Evolutionary conservation across 495 filamentous ascomycete species (phyloP).

Genomic region (Astrocystis sublimbata): DNA sequence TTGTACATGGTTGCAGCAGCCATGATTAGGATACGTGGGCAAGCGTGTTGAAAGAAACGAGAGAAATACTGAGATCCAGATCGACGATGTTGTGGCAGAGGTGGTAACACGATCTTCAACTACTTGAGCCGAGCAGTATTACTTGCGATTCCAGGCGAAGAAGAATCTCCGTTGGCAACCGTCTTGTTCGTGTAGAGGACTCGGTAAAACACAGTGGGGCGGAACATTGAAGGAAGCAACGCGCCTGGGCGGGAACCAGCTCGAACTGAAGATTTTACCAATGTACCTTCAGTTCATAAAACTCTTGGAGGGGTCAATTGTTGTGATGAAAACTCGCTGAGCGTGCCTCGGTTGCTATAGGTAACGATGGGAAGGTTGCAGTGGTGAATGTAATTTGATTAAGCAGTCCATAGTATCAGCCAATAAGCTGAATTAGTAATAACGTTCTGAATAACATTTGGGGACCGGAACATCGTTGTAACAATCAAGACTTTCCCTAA

Average conservation of each 20-base stretch:
- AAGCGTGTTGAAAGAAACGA: no score
- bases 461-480: no score
- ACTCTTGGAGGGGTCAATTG: neutral
- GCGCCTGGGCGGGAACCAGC: neutral
- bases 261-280: neutral
- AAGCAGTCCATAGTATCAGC: no score
- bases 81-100: neutral
- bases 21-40: neutral
- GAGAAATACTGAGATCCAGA: neutral
- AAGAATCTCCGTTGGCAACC: neutral
- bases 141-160: neutral
- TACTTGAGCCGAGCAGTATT: neutral
- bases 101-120: neutral
- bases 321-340: neutral
- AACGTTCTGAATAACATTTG: no score
- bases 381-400: neutral
- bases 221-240: neutral
- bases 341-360: neutral
- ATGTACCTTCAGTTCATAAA: neutral
- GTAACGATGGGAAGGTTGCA: neutral
- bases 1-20: neutral
- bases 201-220: neutral
- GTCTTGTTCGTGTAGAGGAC: neutral
- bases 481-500: no score
- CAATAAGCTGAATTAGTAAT: no score